phyloP scores from a whole-genome alignment of 768 basidiomycete genomes.

The Pisolithus albus region DNA sequence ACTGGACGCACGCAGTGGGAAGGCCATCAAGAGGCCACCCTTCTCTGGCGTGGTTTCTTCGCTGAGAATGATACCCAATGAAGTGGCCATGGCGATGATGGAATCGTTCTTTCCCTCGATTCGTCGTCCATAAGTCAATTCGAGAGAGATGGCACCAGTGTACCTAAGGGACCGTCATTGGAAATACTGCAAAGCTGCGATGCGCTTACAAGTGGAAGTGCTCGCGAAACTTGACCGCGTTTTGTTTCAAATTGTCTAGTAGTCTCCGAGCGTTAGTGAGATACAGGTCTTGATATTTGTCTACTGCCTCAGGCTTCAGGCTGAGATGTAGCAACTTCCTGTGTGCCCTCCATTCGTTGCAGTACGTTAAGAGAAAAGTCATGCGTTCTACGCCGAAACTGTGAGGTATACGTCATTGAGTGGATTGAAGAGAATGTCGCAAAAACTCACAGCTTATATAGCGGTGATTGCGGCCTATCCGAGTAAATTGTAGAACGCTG shows the following conservation, averaged over 20 bases:
- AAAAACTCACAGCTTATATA: conserved; percentile 7
- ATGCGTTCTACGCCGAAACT: conserved; percentile 15
- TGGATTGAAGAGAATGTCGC: neutral
- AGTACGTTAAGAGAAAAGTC: conserved; percentile 14
- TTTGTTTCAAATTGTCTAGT: conserved; percentile 1
- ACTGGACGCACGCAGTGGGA: conserved; percentile 3
- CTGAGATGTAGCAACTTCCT: conserved; percentile 16
- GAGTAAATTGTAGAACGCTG: conserved; percentile 12
- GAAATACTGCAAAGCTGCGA: neutral
- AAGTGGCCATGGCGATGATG: neutral
- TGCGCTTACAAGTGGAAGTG: conserved; percentile 9
- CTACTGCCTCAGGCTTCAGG: conserved; percentile 6
- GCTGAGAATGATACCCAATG: neutral
- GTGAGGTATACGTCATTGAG: neutral
- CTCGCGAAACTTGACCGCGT: neutral
- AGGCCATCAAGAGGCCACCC: conserved; percentile 2
- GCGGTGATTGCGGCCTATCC: conserved; percentile 8
- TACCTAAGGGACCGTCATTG: neutral
- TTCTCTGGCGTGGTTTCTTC: neutral
- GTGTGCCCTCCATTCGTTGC: conserved; percentile 14
- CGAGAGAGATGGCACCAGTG: conserved; percentile 19
- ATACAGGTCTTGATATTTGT: conserved; percentile 6
- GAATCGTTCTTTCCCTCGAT: neutral
- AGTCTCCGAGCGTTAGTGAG: conserved; percentile 7
- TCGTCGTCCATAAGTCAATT: conserved; percentile 6